Evolutionary conservation across 768 basidiomycete genomes (phyloP).

Genomic region (Podaxis mareebaensis): DNA sequence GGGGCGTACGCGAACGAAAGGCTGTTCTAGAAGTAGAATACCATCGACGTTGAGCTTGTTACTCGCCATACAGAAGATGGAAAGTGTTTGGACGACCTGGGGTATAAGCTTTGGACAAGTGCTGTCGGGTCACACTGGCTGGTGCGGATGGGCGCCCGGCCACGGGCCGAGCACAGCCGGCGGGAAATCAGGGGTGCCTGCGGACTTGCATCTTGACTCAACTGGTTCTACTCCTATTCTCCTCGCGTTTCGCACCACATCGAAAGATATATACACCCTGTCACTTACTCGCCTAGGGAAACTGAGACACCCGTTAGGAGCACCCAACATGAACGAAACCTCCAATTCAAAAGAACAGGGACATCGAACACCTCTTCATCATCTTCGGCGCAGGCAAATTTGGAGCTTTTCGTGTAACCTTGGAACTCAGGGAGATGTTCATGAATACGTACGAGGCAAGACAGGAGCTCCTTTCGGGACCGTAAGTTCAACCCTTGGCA

Average conservation of each 20-base stretch:
- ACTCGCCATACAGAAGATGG: conserved; percentile 14
- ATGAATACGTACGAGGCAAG: neutral
- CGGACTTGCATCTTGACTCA: neutral
- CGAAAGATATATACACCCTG: neutral
- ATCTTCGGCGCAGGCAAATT: neutral
- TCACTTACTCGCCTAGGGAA: neutral
- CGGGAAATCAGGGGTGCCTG: neutral
- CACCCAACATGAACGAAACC: neutral
- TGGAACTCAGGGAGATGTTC: neutral
- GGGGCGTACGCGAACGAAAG: conserved; percentile 65
- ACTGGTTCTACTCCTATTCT: neutral
- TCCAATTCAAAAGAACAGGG: neutral
- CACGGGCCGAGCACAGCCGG: neutral
- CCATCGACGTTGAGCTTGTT: conserved; percentile 72
- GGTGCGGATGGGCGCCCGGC: neutral
- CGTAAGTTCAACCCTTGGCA: neutral
- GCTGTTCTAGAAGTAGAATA: conserved; percentile 80
- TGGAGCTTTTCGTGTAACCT: neutral
- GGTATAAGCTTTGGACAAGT: neutral
- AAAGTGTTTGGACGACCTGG: neutral
- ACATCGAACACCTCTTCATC: neutral
- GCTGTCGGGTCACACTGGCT: neutral
- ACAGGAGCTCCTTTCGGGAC: neutral
- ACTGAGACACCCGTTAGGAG: neutral
- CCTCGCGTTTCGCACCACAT: neutral